These are phyloP conservation scores for Saccharum officinarum DNA, from an alignment of 176 grass and related monocot species.

Conservation along the genomic window DNA sequence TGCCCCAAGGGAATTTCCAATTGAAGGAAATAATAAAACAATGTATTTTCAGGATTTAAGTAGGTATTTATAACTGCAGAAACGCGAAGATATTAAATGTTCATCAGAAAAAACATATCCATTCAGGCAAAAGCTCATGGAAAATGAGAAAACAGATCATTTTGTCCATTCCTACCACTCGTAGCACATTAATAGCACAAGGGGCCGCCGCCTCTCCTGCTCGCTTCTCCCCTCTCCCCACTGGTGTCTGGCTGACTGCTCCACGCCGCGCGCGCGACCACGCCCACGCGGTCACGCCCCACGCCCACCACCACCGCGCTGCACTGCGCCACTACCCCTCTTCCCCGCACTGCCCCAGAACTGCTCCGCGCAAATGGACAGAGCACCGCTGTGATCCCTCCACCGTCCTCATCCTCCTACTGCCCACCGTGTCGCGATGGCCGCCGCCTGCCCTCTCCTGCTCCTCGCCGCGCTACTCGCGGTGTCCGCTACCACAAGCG, in stretches of 20 bases:
- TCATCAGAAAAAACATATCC: not conserved
- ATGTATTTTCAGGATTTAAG: not conserved
- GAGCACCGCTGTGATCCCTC: conserved; percentile 41
- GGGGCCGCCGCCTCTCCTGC: not conserved
- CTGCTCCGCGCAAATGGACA: conserved; percentile 40
- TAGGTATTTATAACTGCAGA: not conserved
- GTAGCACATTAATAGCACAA: conserved; percentile 39
- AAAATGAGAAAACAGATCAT: conserved; percentile 20
- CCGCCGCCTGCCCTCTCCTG: conserved; percentile 1
- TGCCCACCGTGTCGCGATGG: conserved; percentile 17
- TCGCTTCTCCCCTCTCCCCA: not conserved
- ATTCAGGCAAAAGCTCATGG: not conserved
- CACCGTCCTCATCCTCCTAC: not conserved
- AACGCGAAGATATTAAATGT: not conserved
- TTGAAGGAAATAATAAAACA: no score
- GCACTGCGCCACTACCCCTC: not conserved
- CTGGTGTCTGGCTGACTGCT: not conserved
- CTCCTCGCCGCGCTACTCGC: conserved; percentile 37
- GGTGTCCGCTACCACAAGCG: not conserved
- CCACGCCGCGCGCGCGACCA: not conserved
- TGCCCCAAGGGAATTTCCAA: no score
- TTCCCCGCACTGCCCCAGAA: conserved; percentile 2
- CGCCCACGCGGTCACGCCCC: not conserved
- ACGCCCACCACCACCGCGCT: not conserved
- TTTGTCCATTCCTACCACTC: conserved; percentile 40